These are phyloP conservation scores for Fomitopsis pulvina DNA, from an alignment of 768 basidiomycete species.

Conservation along the genomic window DNA sequence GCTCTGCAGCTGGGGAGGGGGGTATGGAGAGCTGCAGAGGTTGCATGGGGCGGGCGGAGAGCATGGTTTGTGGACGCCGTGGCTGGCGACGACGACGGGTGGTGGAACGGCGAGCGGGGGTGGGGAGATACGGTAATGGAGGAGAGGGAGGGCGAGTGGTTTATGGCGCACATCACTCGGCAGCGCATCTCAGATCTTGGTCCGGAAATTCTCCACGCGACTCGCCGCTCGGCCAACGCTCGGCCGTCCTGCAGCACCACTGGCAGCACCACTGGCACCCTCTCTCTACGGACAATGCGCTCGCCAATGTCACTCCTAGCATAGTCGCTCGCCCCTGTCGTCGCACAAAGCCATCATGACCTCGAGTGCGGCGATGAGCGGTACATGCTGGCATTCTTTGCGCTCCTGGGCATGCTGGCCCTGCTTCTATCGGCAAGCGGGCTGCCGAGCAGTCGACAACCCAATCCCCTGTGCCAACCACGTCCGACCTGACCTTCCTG, in stretches of 20 bases:
- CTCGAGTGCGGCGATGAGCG: too few relatives aligned
- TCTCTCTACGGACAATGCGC: too few relatives aligned
- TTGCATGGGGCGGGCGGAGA: constrained; percentile 33
- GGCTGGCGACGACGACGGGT: constrained; percentile 4
- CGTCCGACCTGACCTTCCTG: background rate
- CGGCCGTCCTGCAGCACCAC: too few relatives aligned
- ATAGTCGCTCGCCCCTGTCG: background rate
- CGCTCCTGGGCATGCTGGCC: too few relatives aligned
- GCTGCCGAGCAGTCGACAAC: background rate
- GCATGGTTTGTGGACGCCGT: constrained; percentile 22
- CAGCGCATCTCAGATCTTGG: constrained; percentile 18
- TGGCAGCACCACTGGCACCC: too few relatives aligned
- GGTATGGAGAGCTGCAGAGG: constrained; percentile 18
- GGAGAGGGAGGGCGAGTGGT: constrained; percentile 3
- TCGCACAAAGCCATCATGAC: background rate
- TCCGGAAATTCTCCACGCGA: constrained; percentile 10
- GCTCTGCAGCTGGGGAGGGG: constrained; percentile 8
- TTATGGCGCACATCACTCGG: constrained; percentile 19
- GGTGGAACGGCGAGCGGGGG: constrained; percentile 8
- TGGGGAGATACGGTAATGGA: constrained; percentile 2
- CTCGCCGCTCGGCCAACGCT: background rate
- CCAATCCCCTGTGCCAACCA: background rate
- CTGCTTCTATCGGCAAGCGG: background rate
- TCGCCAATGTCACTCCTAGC: background rate
- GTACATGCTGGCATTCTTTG: too few relatives aligned